These are phyloP conservation scores for Rostrohypoxylon terebratum DNA, from an alignment of 495 filamentous ascomycete species.

Conservation along the genomic window DNA sequence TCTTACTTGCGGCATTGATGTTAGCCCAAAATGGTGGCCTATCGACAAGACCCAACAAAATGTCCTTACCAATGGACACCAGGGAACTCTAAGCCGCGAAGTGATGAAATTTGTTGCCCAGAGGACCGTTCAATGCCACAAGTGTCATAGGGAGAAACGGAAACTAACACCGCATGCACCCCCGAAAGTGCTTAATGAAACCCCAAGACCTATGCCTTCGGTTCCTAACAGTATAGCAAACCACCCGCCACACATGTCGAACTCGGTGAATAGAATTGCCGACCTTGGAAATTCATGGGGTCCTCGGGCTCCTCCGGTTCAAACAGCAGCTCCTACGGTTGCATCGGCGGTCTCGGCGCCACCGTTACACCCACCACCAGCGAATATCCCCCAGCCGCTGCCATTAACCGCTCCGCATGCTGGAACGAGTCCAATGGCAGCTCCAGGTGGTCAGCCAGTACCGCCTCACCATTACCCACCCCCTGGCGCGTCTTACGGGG, in stretches of 20 bases:
- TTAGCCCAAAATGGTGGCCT: constrained; percentile 72
- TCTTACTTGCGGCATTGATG: constrained; percentile 68
- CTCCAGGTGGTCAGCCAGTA: constrained; percentile 46
- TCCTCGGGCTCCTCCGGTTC: constrained; percentile 33
- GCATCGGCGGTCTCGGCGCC: constrained; percentile 32
- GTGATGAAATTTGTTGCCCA: constrained; percentile 63
- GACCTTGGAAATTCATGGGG: constrained; percentile 44
- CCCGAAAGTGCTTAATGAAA: constrained; percentile 48
- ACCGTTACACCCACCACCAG: constrained; percentile 40
- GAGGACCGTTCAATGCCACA: constrained; percentile 66
- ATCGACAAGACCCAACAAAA: constrained; percentile 56
- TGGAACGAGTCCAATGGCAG: constrained; percentile 45
- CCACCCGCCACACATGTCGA: constrained; percentile 34
- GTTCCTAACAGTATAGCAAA: constrained; percentile 26
- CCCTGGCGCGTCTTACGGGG: constrained; percentile 51
- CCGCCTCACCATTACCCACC: constrained; percentile 55
- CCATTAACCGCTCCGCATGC: constrained; percentile 40
- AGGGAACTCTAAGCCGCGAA: constrained; percentile 53
- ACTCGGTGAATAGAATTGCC: constrained; percentile 37
- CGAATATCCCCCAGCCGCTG: constrained; percentile 38
- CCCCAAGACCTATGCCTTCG: constrained; percentile 48
- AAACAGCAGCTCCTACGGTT: constrained; percentile 24
- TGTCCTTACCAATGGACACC: constrained; percentile 57
- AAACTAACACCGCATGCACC: constrained; percentile 51
- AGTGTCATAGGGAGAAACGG: constrained; percentile 62